These are phyloP conservation scores for Meyerozyma carpophila DNA, from an alignment of 1,139 yeast genomes.

Conservation along the genomic window DNA sequence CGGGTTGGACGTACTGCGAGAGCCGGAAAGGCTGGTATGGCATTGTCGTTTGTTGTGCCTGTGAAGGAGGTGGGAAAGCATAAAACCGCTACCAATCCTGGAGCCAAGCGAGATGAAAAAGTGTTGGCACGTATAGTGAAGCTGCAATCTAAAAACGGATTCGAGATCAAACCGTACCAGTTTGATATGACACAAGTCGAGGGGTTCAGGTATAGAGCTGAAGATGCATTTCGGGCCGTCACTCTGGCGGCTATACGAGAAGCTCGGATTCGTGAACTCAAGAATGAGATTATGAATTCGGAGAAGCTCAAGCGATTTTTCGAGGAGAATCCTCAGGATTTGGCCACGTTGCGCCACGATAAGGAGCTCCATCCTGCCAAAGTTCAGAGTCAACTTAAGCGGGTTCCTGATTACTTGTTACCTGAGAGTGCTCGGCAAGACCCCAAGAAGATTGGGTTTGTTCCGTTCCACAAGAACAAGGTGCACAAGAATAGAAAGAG, in stretches of 20 bases:
- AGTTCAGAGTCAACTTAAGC: slow-evolving; percentile 78
- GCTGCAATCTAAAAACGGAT: slow-evolving; percentile 71
- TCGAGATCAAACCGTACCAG: slow-evolving; percentile 74
- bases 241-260: slow-evolving; percentile 88
- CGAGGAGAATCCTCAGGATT: slow-evolving; percentile 97
- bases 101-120: slow-evolving; percentile 83
- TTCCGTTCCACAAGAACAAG: slow-evolving; percentile 64
- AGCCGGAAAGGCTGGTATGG: slow-evolving; percentile 94
- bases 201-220: slow-evolving; percentile 94
- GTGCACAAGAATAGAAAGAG: slow-evolving; percentile 33
- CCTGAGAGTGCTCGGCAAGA: slow-evolving; percentile 73
- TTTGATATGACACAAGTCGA: slow-evolving; percentile 92
- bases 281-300: slow-evolving; percentile 79
- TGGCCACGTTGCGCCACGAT: slow-evolving; percentile 85
- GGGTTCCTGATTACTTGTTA: slow-evolving; percentile 86
- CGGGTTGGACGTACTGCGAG: slow-evolving; percentile 97
- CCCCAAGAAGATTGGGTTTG: slow-evolving; percentile 61
- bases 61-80: slow-evolving; percentile 83
- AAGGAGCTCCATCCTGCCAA: slow-evolving; percentile 80
- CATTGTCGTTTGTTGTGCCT: slow-evolving; percentile 88
- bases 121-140: slow-evolving; percentile 70
- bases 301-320: slow-evolving; percentile 91
- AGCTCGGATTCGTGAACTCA: slow-evolving; percentile 87
- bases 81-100: slow-evolving; percentile 65
- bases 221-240: slow-evolving; percentile 94